Evolutionary conservation across 2,329 filamentous ascomycete genomes (phyloP).

Genomic region (Arthrobotrys conoides): DNA sequence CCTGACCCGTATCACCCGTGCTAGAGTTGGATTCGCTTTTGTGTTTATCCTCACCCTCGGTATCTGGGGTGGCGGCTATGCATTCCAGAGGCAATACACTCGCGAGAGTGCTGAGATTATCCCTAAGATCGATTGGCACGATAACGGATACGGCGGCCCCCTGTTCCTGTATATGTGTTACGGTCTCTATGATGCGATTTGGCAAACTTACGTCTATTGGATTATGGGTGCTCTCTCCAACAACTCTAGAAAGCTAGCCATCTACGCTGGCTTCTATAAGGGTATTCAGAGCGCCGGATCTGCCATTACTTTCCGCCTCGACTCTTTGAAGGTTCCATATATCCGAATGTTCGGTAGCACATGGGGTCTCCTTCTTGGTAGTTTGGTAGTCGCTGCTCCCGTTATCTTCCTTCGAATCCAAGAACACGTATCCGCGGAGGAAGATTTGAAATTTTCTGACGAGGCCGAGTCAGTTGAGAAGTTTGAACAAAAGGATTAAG

Average conservation of each 20-base stretch:
- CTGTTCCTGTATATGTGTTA: constrained; percentile 81
- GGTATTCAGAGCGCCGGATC: constrained; percentile 88
- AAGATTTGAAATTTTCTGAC: constrained; percentile 87
- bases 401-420: constrained; percentile 84
- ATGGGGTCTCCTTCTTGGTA: constrained; percentile 83
- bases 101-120: constrained; percentile 70
- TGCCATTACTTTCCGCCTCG: constrained; percentile 81
- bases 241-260: constrained; percentile 90
- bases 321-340: constrained; percentile 75
- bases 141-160: constrained; percentile 77
- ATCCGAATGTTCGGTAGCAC: constrained; percentile 80
- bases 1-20: constrained; percentile 69
- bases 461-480: constrained; percentile 72
- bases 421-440: constrained; percentile 83
- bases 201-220: constrained; percentile 93
- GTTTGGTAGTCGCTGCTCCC: constrained; percentile 81
- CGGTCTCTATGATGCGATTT: constrained; percentile 80
- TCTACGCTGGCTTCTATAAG: constrained; percentile 91
- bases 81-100: constrained; percentile 74
- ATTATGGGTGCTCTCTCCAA: constrained; percentile 94
- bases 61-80: constrained; percentile 75
- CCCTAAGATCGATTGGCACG: constrained; percentile 77
- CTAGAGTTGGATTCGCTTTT: constrained; percentile 69
- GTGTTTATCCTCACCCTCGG: constrained; percentile 71
- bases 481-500: constrained; percentile 48